phyloP scores from a whole-genome alignment of 1,284 basidiomycete genomes.

The Ustilago loliicola region DNA sequence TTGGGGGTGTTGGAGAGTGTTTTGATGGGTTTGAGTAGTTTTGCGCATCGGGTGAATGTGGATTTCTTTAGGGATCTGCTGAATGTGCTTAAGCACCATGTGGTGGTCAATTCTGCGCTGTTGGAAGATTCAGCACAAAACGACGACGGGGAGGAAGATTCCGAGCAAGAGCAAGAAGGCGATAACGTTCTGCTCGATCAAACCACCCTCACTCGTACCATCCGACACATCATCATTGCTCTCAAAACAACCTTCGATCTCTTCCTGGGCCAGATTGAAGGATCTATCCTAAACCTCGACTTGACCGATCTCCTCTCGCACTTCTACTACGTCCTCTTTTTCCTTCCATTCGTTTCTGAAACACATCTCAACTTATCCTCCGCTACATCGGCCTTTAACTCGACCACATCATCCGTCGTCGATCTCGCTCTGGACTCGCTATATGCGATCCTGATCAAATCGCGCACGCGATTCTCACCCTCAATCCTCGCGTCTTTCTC shows the following conservation, averaged over 20 bases:
- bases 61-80: conserved; percentile 98
- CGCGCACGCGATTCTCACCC: conserved; percentile 80
- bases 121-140: conserved; percentile 13
- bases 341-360: conserved; percentile 72
- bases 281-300: conserved; percentile 85
- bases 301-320: conserved; percentile 86
- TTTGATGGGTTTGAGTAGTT: conserved; percentile 90
- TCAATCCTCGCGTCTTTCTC: conserved; percentile 78
- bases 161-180: conserved; percentile 13
- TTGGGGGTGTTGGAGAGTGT: conserved; percentile 88
- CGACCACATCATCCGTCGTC: conserved; percentile 6
- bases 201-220: conserved; percentile 63
- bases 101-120: conserved; percentile 70
- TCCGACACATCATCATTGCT: conserved; percentile 81
- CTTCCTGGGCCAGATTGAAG: conserved; percentile 96
- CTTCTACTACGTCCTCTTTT: conserved; percentile 76
- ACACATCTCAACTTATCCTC: conserved; percentile 72
- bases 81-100: conserved; percentile 84
- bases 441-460: conserved; percentile 81
- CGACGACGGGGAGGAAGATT: neutral
- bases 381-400: conserved; percentile 50
- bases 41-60: conserved; percentile 95
- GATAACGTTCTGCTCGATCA: conserved; percentile 40
- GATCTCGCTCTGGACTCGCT: conserved; percentile 46
- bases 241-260: conserved; percentile 97